Evolutionary conservation across 2,329 filamentous ascomycete species (phyloP).

Genomic region (Fusarium compactum): DNA sequence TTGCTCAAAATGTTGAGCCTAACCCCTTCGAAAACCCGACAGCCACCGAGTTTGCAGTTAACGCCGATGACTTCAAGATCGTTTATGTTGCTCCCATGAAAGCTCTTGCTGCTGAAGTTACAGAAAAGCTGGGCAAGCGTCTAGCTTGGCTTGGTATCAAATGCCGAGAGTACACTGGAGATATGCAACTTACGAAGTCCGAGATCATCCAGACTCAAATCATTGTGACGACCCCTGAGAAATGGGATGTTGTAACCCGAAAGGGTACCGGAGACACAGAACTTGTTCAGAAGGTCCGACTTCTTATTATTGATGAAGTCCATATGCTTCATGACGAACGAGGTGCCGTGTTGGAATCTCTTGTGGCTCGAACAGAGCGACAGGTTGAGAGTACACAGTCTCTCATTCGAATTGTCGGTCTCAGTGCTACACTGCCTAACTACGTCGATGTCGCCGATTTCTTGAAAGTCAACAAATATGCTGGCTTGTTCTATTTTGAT

Average conservation of each 20-base stretch:
- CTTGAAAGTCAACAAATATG: slow-evolving; percentile 92
- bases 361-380: slow-evolving; percentile 93
- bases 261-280: slow-evolving; percentile 98
- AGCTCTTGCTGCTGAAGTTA: slow-evolving; percentile 94
- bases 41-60: slow-evolving; percentile 83
- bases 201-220: slow-evolving; percentile 98
- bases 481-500: slow-evolving; percentile 97
- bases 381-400: slow-evolving; percentile 99
- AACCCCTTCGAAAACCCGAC: slow-evolving; percentile 80
- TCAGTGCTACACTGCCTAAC: slow-evolving; percentile 96
- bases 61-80: slow-evolving; percentile 92
- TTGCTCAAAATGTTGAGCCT: slow-evolving; percentile 86
- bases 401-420: slow-evolving; percentile 92
- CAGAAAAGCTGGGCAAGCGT: slow-evolving; percentile 90
- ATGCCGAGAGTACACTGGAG: slow-evolving; percentile 93
- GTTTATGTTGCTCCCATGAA: slow-evolving; percentile 99
- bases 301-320: slow-evolving; percentile 98
- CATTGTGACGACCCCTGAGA: slow-evolving; percentile 98
- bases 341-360: slow-evolving; percentile 93
- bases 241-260: slow-evolving; percentile 98
- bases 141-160: slow-evolving; percentile 94
- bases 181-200: slow-evolving; percentile 98
- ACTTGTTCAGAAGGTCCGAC: slow-evolving; percentile 93
- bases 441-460: slow-evolving; percentile 98
- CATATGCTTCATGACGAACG: slow-evolving; percentile 99